Conservation (phyloP, 2,329 filamentous ascomycete species). For the Knoxdaviesia proteae region DNA sequence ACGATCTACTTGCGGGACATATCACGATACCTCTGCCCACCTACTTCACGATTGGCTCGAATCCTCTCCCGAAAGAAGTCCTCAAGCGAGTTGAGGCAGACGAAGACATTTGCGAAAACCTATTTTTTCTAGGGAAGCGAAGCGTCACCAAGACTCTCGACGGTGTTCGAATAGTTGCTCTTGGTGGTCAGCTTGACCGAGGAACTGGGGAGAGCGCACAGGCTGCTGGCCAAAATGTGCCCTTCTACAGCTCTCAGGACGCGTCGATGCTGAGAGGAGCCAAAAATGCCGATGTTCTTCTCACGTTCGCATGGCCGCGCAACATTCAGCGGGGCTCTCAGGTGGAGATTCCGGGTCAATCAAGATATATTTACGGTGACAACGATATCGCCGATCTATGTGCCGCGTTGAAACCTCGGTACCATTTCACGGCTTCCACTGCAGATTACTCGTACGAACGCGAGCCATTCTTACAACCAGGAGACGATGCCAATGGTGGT, state of each 20-base stretch:
- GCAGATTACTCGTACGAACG: constrained; percentile 60
- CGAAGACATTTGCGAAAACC: constrained; percentile 66
- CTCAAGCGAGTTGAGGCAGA: constrained; percentile 53
- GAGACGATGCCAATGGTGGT: constrained; percentile 33
- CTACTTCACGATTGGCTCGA: constrained; percentile 71
- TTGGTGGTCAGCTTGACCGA: constrained; percentile 52
- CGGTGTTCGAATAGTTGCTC: constrained; percentile 65
- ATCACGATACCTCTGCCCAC: constrained; percentile 61
- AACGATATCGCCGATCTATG: constrained; percentile 61
- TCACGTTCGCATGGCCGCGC: constrained; percentile 74
- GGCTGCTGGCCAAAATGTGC: constrained; percentile 30
- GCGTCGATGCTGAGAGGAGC: constrained; percentile 55
- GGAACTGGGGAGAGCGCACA: too few relatives aligned
- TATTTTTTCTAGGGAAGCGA: constrained; percentile 75
- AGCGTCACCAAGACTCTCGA: constrained; percentile 77
- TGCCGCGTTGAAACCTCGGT: constrained; percentile 63
- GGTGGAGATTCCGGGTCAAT: constrained; percentile 20
- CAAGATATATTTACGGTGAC: constrained; percentile 17
- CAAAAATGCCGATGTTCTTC: constrained; percentile 62
- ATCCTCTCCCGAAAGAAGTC: constrained; percentile 48
- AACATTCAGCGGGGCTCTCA: constrained; percentile 50
- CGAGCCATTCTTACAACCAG: constrained; percentile 69
- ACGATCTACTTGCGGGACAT: constrained; percentile 47
- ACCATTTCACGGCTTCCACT: constrained; percentile 61
- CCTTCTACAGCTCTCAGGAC: constrained; percentile 59